Evolutionary conservation across 2,329 filamentous ascomycete species (phyloP).

Genomic region (Botrytis porri): DNA sequence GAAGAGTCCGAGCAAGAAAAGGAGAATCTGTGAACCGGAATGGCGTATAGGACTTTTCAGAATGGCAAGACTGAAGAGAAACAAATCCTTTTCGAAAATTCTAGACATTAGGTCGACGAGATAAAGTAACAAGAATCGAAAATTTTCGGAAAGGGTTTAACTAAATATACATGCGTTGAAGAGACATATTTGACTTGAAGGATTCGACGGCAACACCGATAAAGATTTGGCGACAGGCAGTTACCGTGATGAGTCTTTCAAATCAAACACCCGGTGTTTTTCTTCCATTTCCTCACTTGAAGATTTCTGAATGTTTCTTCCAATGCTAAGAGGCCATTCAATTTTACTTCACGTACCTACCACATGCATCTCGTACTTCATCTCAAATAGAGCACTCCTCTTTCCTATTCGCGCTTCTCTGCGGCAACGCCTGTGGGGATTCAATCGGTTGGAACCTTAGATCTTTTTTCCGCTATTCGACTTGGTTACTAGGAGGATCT

Average conservation of each 20-base stretch:
- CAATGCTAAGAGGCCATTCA: neutral
- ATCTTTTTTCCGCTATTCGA: neutral
- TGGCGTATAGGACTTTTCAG: fast-evolving
- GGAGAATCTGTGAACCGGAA: neutral
- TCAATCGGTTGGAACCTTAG: neutral
- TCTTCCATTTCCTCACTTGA: fast-evolving
- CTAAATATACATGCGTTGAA: neutral
- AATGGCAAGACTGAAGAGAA: neutral
- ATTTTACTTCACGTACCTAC: neutral
- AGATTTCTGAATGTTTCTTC: neutral
- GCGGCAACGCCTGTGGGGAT: fast-evolving
- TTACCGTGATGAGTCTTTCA: neutral
- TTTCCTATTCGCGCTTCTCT: neutral
- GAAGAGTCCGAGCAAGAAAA: neutral
- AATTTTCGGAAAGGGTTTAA: neutral
- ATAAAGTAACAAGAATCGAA: fast-evolving
- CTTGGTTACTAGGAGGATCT: too few species aligned
- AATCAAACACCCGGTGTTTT: fast-evolving
- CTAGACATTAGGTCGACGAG: neutral
- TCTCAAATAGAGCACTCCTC: neutral
- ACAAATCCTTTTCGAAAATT: fast-evolving
- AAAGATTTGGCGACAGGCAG: fast-evolving
- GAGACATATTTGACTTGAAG: neutral
- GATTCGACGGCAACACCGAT: neutral
- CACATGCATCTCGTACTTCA: neutral